Evolutionary conservation across 257 asterid species (phyloP).

Genomic region (Primulina huaijiensis): DNA sequence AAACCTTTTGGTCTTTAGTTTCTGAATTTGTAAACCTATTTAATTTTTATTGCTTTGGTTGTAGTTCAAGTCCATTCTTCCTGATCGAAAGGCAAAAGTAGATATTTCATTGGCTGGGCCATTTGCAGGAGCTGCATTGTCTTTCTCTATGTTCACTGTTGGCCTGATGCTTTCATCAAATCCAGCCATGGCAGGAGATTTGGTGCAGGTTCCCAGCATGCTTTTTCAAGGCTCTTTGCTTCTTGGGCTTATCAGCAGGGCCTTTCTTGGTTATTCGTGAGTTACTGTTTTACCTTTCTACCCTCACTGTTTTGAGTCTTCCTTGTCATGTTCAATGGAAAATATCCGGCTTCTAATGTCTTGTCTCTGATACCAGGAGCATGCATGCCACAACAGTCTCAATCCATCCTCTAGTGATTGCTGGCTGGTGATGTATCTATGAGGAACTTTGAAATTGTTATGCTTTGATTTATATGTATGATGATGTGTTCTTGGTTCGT

Average conservation of each 20-base stretch:
- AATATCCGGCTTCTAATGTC: not conserved
- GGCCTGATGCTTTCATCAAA: constrained; percentile 84
- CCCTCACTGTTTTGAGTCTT: not conserved
- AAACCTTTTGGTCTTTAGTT: constrained; percentile 8
- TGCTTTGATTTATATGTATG: constrained; percentile 20
- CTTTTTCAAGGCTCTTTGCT: constrained; percentile 97
- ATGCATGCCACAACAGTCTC: constrained; percentile 79
- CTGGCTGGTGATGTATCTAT: constrained; percentile 75
- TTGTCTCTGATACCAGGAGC: constrained; percentile 31
- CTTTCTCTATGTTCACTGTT: constrained; percentile 75
- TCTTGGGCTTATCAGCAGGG: constrained; percentile 92
- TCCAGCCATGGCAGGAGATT: constrained; percentile 69
- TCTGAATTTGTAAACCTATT: constrained; percentile 7
- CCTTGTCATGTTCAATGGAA: not conserved
- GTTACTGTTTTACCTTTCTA: constrained; percentile 29
- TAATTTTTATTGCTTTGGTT: constrained; percentile 25
- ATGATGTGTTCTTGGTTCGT: constrained; percentile 17
- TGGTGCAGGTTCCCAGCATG: constrained; percentile 90
- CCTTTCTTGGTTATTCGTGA: constrained; percentile 75
- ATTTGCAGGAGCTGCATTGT: constrained; percentile 77
- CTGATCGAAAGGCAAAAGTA: constrained; percentile 81
- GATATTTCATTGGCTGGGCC: constrained; percentile 95
- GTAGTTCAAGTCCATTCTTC: constrained; percentile 97
- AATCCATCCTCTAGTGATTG: constrained; percentile 86
- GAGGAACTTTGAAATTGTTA: constrained; percentile 15